Evolutionary conservation across 1,284 basidiomycete genomes (phyloP), one percentile per base, ranked within the genome.

Genomic region (Boletellus deceptivus): DNA sequence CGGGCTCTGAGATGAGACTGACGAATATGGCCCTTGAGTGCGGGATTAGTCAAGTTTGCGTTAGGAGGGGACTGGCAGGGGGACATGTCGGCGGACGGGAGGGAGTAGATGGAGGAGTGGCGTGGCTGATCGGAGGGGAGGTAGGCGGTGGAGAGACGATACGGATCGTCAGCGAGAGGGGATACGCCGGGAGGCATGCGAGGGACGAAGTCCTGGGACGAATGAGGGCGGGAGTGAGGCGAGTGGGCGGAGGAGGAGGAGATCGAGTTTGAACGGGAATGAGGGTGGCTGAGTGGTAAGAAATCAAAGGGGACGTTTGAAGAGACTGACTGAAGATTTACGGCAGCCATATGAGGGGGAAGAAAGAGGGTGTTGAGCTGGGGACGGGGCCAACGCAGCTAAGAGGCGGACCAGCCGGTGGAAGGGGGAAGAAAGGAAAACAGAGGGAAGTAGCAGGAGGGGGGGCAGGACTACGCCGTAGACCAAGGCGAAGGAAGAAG

Each of bases 251-350:
- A 85, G 48, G 79, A 85, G 48, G 79, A 89, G 41, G 86, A 86
- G 64, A 86, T 78, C 20, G 88, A 91, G 67, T 77, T 81, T 43
- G 88, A 89, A 66, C 87, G 81, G 36, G 88, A 88, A 67, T 87
- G 86, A 55, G 74, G 73, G 63, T 78, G 75, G 56, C 76, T 79
- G 53, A 76, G 69, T 44, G 82, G 81, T 49, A 86, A 71, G 69
- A 86, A 87, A 68, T 88, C 85, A 71, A 87, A 79, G 56, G 83
- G 77, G 61, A 83, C 72, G 69, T 73, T 78, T 55, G 78, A 71
- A 56, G 82, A 74, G 76, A 86, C 83, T 70, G 83, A 75, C 67
- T 87, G 85, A 58, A 86, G 76, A 71, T 85, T 86, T 69, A 86
- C 79, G 64, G 84, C 79, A 69, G 84, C 78, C 84, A 87, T 86